Evolutionary conservation across 805 yeast species (phyloP), one percentile per base, ranked within the genome.

Genomic region (Yueomyces sp.): DNA sequence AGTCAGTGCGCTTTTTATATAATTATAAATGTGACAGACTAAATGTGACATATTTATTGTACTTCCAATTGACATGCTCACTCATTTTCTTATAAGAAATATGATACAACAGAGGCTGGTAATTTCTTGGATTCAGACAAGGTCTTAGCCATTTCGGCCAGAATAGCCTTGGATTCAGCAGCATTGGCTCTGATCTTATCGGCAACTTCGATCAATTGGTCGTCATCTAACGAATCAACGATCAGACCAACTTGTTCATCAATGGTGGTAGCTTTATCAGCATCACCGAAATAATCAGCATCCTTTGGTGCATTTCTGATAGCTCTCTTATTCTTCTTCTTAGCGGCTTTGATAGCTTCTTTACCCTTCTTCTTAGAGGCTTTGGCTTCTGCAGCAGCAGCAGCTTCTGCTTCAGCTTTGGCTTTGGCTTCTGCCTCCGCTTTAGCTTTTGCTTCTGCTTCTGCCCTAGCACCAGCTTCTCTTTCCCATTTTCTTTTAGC

Each of bases 401-500:
- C 78, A 48, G 76, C 82, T 46, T 76, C 88, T 42, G 79, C 94
- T 49, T 82, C 92, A 52, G 76, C 79, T 55, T 78, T 78, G 53
- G 82, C 85, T 51, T 70, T 78, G 59, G 85, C 96, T 57, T 84
- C 97, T 43, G 83, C 94, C 55, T 84, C 96, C 62, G 80, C 81
- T 68, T 81, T 81, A 46, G 77, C 79, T 63, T 83, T 81, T 42
- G 90, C 94, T 60, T 86, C 98, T 49, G 95, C 96, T 51, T 94
- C 97, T 63, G 86, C 81, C 73, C 97, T 84, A 32, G 94, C 79
- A 55, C 96, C 97, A 44, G 97, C 95, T 66, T 88, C 97, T 65
- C 81, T 84, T 67, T 92, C 97, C 97, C 97, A 90, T 69, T 90
- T 92, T 74, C 73, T 78, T 66, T 78, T 79, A 62, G 85, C 98